phyloP scores from a whole-genome alignment of 2,329 filamentous ascomycete genomes.

The Cercospora zeae-maydis region DNA sequence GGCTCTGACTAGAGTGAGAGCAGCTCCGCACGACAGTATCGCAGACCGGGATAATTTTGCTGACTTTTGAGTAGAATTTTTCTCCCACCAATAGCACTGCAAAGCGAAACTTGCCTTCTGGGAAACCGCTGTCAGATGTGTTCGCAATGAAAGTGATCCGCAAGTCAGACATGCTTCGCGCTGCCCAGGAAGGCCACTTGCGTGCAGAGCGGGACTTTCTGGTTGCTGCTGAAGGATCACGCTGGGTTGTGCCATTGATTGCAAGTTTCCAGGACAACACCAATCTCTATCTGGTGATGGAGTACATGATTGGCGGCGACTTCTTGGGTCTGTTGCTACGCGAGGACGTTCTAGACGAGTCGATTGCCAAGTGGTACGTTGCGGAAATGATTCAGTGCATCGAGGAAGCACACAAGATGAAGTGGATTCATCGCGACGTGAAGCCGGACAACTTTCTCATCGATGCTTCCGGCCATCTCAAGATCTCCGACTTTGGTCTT shows the following conservation, averaged over 20 bases:
- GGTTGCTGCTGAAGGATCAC: constrained; percentile 80
- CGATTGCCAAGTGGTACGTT: constrained; percentile 77
- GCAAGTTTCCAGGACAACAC: constrained; percentile 82
- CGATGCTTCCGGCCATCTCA: constrained; percentile 80
- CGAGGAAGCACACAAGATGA: constrained; percentile 82
- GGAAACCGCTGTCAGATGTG: constrained; percentile 53
- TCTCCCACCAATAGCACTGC: constrained; percentile 29
- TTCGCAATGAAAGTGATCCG: constrained; percentile 97
- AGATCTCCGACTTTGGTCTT: constrained; percentile 93
- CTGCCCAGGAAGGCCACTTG: constrained; percentile 87
- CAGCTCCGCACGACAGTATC: not conserved
- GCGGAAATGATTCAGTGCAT: constrained; percentile 96
- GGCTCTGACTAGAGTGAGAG: not conserved
- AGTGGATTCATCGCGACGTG: constrained; percentile 91
- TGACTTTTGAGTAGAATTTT: constrained; percentile 12
- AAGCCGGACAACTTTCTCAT: constrained; percentile 98
- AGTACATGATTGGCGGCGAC: constrained; percentile 96
- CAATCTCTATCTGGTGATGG: constrained; percentile 91
- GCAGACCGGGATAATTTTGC: not conserved
- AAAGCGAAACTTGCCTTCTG: constrained; percentile 27
- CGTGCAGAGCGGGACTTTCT: constrained; percentile 89
- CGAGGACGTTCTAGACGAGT: constrained; percentile 76
- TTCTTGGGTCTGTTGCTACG: constrained; percentile 84
- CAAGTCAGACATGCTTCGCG: constrained; percentile 88
- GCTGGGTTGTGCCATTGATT: constrained; percentile 84